phyloP scores from a whole-genome alignment of 2,329 filamentous ascomycete genomes.

The Monilinia aucupariae region DNA sequence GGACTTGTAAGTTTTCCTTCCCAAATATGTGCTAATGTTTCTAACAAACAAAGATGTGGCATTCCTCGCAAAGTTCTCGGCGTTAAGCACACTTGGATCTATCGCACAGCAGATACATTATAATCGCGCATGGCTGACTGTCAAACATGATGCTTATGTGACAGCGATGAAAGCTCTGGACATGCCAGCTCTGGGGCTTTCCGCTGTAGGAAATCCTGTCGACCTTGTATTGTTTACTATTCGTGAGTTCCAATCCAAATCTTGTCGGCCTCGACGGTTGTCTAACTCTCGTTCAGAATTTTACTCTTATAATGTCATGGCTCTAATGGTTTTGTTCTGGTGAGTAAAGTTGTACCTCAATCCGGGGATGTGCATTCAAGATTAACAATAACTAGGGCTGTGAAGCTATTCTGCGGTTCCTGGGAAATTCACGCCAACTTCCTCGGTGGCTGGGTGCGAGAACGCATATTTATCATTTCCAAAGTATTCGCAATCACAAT shows the following conservation, averaged over 20 bases:
- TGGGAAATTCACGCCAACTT: constrained; percentile 32
- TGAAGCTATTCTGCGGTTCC: constrained; percentile 37
- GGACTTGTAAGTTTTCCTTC: constrained; percentile 26
- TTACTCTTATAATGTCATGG: constrained; percentile 47
- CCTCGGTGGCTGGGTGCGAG: constrained; percentile 30
- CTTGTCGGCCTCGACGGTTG: not conserved
- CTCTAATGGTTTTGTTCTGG: constrained; percentile 44
- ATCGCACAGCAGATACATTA: constrained; percentile 34
- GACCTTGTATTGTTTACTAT: constrained; percentile 45
- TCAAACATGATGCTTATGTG: constrained; percentile 36
- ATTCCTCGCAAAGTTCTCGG: constrained; percentile 29
- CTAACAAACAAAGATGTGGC: constrained; percentile 27
- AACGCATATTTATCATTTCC: constrained; percentile 29
- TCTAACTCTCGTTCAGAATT: constrained; percentile 38
- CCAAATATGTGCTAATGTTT: not conserved
- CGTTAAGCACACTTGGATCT: constrained; percentile 30
- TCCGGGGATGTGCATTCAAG: not conserved
- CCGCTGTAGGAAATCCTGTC: constrained; percentile 39
- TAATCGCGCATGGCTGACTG: constrained; percentile 23
- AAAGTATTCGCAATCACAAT: constrained; percentile 38
- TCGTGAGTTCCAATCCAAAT: constrained; percentile 36
- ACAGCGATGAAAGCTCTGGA: constrained; percentile 36
- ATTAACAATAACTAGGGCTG: constrained; percentile 33
- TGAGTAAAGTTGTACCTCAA: constrained; percentile 24
- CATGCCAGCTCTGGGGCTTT: constrained; percentile 41